phyloP scores from a whole-genome alignment of 345 rosid genomes.

The Ceriops zippeliana region DNA sequence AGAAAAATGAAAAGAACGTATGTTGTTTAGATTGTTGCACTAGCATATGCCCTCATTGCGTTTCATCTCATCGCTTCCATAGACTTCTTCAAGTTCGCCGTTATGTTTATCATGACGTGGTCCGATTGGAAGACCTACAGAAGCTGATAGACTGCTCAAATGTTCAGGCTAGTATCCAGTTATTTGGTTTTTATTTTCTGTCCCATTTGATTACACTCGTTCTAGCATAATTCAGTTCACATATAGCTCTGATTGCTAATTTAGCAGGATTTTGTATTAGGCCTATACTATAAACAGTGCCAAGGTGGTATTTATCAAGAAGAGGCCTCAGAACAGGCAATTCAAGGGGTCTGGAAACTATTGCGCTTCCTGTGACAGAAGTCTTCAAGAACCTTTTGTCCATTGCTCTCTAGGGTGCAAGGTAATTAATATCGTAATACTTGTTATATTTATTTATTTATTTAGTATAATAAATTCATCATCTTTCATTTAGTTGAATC shows the following conservation, averaged over 20 bases:
- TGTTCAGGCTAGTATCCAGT: conserved; percentile 57
- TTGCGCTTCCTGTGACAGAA: conserved; percentile 91
- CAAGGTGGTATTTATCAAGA: conserved; percentile 93
- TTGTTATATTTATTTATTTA: neutral
- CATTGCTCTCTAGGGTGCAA: conserved; percentile 96
- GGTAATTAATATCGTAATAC: conserved; percentile 34
- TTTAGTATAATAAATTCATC: neutral
- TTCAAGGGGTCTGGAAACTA: conserved; percentile 88
- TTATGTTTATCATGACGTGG: conserved; percentile 94
- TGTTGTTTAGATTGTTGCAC: conserved; percentile 87
- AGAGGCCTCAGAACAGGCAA: conserved; percentile 91
- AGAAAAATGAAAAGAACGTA: conserved; percentile 91
- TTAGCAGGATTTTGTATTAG: conserved; percentile 28
- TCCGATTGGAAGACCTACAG: conserved; percentile 83
- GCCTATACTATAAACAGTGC: conserved; percentile 90
- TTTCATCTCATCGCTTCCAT: conserved; percentile 79
- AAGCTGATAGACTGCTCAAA: conserved; percentile 89
- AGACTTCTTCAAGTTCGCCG: conserved; percentile 94
- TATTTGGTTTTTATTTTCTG: neutral
- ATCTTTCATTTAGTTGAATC: neutral
- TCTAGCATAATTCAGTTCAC: conserved; percentile 11
- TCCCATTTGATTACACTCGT: neutral
- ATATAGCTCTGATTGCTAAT: neutral
- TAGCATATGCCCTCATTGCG: conserved; percentile 93
- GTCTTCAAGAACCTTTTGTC: conserved; percentile 86